A percentile compares a stretch with the other conserved stretches of the same genome.
These are phyloP conservation scores for Quercus tomentella DNA, from an alignment of 331 rosid species.

Conservation along the genomic window DNA sequence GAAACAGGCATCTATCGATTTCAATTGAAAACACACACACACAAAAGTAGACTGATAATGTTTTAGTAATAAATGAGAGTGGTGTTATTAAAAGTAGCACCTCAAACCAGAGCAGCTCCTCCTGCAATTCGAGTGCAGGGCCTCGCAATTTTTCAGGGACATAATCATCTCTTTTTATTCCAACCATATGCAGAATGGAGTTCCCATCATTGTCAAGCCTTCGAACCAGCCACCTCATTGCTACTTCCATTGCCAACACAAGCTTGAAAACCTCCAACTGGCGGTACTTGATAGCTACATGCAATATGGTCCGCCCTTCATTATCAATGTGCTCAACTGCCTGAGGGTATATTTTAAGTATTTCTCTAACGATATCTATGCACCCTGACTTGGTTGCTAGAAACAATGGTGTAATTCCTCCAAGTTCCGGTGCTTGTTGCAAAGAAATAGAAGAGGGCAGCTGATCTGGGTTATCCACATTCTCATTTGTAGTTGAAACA, in stretches of 20 bases:
- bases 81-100: not conserved
- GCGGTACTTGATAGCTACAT: constrained; percentile 27
- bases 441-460: not conserved
- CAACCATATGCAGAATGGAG: constrained; percentile 17
- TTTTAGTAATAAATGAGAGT: not conserved
- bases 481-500: not conserved
- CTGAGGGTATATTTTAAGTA: constrained; percentile 2
- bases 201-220: constrained; percentile 2
- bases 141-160: not conserved
- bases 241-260: not conserved
- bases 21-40: no score
- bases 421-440: not conserved
- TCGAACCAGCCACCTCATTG: not conserved
- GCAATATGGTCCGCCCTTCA: constrained; percentile 17
- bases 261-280: constrained; percentile 9
- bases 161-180: not conserved
- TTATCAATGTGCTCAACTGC: constrained; percentile 2
- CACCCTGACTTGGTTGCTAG: constrained; percentile 42
- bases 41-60: no score
- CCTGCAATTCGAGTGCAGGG: constrained; percentile 19
- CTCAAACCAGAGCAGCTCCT: constrained; percentile 15
- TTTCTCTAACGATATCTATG: constrained; percentile 34
- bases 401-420: constrained; percentile 22
- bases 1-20: no score
- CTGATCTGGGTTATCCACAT: not conserved